Evolutionary conservation across 768 basidiomycete genomes (phyloP).

Genomic region (Lactarius hatsudake): DNA sequence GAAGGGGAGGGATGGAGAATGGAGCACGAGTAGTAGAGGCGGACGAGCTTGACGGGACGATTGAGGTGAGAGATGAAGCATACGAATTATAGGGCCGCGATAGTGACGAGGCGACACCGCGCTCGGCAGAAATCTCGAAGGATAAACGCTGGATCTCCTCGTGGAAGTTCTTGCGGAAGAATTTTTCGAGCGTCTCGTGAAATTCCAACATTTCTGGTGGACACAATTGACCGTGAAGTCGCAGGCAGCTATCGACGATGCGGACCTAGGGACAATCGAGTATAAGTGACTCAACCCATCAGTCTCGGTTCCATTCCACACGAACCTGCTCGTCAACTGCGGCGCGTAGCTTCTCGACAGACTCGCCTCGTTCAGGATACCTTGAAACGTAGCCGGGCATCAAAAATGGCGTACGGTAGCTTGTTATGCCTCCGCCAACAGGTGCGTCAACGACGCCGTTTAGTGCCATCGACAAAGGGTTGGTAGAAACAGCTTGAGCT

Average conservation of each 20-base stretch:
- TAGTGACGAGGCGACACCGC: constrained; percentile 27
- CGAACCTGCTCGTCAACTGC: constrained; percentile 83
- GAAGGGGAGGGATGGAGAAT: constrained; percentile 51
- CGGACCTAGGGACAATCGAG: constrained; percentile 49
- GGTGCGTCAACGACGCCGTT: constrained; percentile 87
- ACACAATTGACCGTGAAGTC: constrained; percentile 78
- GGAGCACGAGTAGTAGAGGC: constrained; percentile 25
- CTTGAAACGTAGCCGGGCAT: constrained; percentile 60
- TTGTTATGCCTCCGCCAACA: constrained; percentile 67
- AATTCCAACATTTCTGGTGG: constrained; percentile 88
- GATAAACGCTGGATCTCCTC: constrained; percentile 77
- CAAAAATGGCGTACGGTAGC: constrained; percentile 78
- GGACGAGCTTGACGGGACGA: constrained; percentile 38
- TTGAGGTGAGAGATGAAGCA: constrained; percentile 36
- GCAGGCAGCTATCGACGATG: constrained; percentile 79
- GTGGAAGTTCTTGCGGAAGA: constrained; percentile 80
- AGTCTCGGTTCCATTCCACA: constrained; percentile 11
- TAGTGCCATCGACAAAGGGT: constrained; percentile 79
- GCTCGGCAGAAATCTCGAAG: constrained; percentile 54
- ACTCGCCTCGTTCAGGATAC: constrained; percentile 66
- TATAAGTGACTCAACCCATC: not conserved
- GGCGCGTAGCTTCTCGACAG: constrained; percentile 66
- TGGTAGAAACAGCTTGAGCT: constrained; percentile 68
- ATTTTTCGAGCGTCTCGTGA: constrained; percentile 83
- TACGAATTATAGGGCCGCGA: constrained; percentile 17